phyloP scores from a whole-genome alignment of 768 basidiomycete species.

The Austroboletus festivus region DNA sequence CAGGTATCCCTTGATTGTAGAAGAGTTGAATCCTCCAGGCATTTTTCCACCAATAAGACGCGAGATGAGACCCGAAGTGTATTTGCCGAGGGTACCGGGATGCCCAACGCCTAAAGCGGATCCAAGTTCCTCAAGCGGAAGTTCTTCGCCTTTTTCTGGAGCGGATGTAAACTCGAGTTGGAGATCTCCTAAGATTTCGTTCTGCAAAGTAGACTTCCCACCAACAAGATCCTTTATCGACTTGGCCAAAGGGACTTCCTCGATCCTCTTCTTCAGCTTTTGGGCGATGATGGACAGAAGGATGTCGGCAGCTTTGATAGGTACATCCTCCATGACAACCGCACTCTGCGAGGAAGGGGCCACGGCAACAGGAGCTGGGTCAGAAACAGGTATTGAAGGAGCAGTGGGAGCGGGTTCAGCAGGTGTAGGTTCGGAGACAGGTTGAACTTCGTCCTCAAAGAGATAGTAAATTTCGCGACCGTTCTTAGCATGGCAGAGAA shows the following conservation, averaged over 20 bases:
- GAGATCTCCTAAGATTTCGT: slow-evolving; percentile 96
- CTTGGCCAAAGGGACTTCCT: slow-evolving; percentile 87
- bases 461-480: slow-evolving; percentile 97
- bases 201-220: slow-evolving; percentile 97
- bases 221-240: slow-evolving; percentile 98
- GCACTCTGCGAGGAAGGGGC: slow-evolving; percentile 59
- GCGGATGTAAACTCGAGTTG: slow-evolving; percentile 93
- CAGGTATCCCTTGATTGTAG: slow-evolving; percentile 85
- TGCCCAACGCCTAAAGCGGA: slow-evolving; percentile 78
- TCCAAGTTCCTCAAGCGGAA: slow-evolving; percentile 94
- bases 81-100: slow-evolving; percentile 87
- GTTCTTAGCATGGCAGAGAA: slow-evolving; percentile 94
- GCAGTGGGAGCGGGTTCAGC: slow-evolving; percentile 37
- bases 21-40: slow-evolving; percentile 97
- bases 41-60: slow-evolving; percentile 94
- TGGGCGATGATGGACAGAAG: slow-evolving; percentile 89
- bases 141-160: slow-evolving; percentile 97
- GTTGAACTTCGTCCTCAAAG: slow-evolving; percentile 78
- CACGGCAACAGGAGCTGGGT: slow-evolving; percentile 41
- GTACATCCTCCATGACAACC: slow-evolving; percentile 81
- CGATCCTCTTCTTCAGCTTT: slow-evolving; percentile 93
- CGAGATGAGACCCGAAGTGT: slow-evolving; percentile 85
- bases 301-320: slow-evolving; percentile 88
- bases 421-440: slow-evolving; percentile 23
- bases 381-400: slow-evolving; percentile 38